Conservation (phyloP, 352 stramenopile genomes). For the Peronosclerospora sorghi region DNA sequence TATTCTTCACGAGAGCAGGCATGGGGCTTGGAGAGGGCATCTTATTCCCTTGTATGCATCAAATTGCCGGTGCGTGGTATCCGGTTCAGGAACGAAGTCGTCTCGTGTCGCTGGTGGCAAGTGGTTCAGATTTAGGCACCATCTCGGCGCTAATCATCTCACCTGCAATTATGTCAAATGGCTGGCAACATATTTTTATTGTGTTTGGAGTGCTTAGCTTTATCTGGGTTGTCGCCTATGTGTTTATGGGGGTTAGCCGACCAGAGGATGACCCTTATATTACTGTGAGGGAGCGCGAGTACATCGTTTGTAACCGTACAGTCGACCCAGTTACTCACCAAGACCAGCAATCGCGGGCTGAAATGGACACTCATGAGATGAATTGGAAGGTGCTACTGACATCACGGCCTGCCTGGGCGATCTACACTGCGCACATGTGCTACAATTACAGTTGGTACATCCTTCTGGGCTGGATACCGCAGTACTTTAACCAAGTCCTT, state of each 20-base stretch:
- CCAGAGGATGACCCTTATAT: conserved; percentile 59
- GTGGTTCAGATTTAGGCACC: conserved; percentile 71
- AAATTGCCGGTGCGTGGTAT: conserved; percentile 78
- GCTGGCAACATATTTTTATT: conserved; percentile 70
- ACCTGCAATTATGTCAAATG: conserved; percentile 46
- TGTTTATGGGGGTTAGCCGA: conserved; percentile 43
- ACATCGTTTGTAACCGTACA: conserved; percentile 57
- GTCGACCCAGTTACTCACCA: conserved; percentile 32
- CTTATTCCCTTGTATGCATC: conserved; percentile 82
- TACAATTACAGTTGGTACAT: conserved; percentile 88
- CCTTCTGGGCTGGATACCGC: conserved; percentile 76
- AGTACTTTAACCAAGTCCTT: conserved; percentile 78
- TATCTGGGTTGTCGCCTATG: conserved; percentile 58
- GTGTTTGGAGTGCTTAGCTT: conserved; percentile 69
- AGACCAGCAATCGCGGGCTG: conserved; percentile 24
- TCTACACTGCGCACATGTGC: conserved; percentile 79
- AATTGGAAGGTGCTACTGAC: conserved; percentile 62
- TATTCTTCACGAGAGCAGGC: conserved; percentile 63
- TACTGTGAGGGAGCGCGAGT: conserved; percentile 38
- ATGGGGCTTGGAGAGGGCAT: conserved; percentile 84
- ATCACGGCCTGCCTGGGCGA: conserved; percentile 60
- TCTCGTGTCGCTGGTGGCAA: conserved; percentile 65
- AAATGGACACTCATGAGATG: conserved; percentile 36
- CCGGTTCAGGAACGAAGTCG: conserved; percentile 71
- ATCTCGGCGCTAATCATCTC: conserved; percentile 72